phyloP scores from a whole-genome alignment of 805 yeast species.

The Phaffomyces thermotolerans region DNA sequence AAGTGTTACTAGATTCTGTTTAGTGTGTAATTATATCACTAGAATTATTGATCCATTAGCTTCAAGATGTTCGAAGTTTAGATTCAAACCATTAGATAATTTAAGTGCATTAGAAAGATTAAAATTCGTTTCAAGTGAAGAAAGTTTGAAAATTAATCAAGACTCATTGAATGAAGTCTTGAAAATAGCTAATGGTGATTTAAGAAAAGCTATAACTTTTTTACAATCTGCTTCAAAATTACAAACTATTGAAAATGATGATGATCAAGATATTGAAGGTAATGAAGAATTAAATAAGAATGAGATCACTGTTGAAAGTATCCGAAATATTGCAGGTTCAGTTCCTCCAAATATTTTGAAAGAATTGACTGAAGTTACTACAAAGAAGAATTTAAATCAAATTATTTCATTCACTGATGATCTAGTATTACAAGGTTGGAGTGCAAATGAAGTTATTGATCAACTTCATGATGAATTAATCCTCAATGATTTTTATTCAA shows the following conservation, averaged over 20 bases:
- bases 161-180: conserved; percentile 58
- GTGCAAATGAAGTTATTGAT: conserved; percentile 61
- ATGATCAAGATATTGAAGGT: conserved; percentile 30
- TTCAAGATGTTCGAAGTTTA: conserved; percentile 90
- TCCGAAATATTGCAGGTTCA: conserved; percentile 72
- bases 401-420: conserved; percentile 40
- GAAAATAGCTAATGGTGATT: conserved; percentile 77
- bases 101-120: conserved; percentile 65
- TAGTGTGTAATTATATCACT: conserved; percentile 94
- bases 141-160: conserved; percentile 34
- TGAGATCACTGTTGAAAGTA: conserved; percentile 35
- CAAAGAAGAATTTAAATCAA: conserved; percentile 24
- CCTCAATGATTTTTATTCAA: conserved; percentile 41
- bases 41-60: conserved; percentile 95
- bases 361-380: conserved; percentile 33
- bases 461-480: conserved; percentile 68
- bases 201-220: conserved; percentile 86
- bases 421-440: conserved; percentile 65
- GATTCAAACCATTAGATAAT: conserved; percentile 75
- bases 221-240: conserved; percentile 77
- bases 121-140: conserved; percentile 47
- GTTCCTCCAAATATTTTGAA: conserved; percentile 46
- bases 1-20: conserved; percentile 83
- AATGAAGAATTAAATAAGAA: conserved; percentile 17
- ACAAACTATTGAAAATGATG: conserved; percentile 26